These are phyloP conservation scores for Boletus tomentosulus DNA, from an alignment of 768 basidiomycete genomes.

Conservation along the genomic window DNA sequence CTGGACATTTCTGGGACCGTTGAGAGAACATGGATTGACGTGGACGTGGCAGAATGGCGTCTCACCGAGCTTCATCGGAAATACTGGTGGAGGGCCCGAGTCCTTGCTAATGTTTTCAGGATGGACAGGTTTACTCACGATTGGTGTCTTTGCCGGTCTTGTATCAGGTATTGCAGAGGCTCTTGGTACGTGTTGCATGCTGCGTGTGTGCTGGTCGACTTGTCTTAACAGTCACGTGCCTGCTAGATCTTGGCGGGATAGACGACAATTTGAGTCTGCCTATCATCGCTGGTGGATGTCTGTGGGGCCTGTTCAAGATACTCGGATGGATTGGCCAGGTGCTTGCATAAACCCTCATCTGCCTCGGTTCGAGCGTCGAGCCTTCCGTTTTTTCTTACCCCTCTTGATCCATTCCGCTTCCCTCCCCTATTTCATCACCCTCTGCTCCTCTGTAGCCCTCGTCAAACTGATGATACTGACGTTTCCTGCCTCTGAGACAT, in stretches of 20 bases:
- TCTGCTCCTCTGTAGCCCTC: background rate
- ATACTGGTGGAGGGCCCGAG: background rate
- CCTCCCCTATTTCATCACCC: background rate
- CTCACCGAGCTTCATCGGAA: slow-evolving; percentile 22
- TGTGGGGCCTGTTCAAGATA: slow-evolving; percentile 52
- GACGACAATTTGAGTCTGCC: slow-evolving; percentile 93
- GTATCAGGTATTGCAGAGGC: slow-evolving; percentile 88
- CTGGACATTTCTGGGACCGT: slow-evolving; percentile 61
- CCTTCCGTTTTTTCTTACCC: background rate
- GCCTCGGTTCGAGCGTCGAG: background rate
- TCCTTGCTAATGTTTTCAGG: slow-evolving; percentile 18
- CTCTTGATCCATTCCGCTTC: background rate
- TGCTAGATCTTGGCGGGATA: slow-evolving; percentile 70
- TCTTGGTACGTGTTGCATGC: slow-evolving; percentile 53
- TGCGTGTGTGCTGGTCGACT: background rate
- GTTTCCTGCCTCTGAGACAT: background rate
- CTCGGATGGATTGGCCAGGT: slow-evolving; percentile 33
- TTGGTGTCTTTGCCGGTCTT: slow-evolving; percentile 65
- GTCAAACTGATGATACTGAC: background rate
- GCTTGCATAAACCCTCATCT: slow-evolving; percentile 9
- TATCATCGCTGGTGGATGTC: slow-evolving; percentile 74
- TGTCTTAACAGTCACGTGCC: background rate
- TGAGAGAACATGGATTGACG: slow-evolving; percentile 38
- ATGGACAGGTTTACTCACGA: slow-evolving; percentile 46
- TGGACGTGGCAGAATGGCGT: slow-evolving; percentile 61